These are phyloP conservation scores for Boletus speciosus DNA, from an alignment of 768 basidiomycete genomes.

Conservation along the genomic window DNA sequence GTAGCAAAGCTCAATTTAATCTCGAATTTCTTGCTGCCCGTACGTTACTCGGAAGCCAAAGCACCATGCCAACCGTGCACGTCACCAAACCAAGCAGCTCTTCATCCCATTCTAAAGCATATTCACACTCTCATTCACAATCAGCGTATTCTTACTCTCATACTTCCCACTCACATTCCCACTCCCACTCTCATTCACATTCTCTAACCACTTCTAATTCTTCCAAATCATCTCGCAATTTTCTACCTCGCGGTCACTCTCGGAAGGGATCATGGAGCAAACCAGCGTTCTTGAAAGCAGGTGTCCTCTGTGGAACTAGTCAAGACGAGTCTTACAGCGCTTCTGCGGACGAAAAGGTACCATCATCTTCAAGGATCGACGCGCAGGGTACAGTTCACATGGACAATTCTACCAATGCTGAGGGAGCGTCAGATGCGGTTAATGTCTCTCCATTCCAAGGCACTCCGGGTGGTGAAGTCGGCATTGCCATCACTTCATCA, in stretches of 20 bases:
- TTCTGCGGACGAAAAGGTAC: slow-evolving; percentile 21
- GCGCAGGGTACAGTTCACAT: slow-evolving; percentile 21
- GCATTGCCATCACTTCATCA: slow-evolving; percentile 43
- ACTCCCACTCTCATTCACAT: slow-evolving; percentile 38
- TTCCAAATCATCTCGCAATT: slow-evolving; percentile 29
- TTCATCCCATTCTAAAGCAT: slow-evolving; percentile 27
- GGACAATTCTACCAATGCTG: not conserved
- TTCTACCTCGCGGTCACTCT: slow-evolving; percentile 24
- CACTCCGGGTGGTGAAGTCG: slow-evolving; percentile 30
- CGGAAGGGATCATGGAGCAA: slow-evolving; percentile 39
- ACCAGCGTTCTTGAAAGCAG: slow-evolving; percentile 37
- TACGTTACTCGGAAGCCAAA: slow-evolving; percentile 64
- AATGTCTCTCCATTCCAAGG: slow-evolving; percentile 33
- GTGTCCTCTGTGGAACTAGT: slow-evolving; percentile 25
- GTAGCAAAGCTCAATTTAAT: slow-evolving; percentile 18
- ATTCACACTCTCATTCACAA: slow-evolving; percentile 28
- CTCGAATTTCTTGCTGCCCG: slow-evolving; percentile 65
- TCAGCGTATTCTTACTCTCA: slow-evolving; percentile 18
- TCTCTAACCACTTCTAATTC: slow-evolving; percentile 35
- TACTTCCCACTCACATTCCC: slow-evolving; percentile 24
- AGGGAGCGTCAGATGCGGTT: not conserved
- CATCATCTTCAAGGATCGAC: slow-evolving; percentile 22
- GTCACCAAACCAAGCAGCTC: slow-evolving; percentile 16
- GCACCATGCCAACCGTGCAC: slow-evolving; percentile 42
- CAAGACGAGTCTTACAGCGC: slow-evolving; percentile 24